These are phyloP conservation scores for Coemansia sp. DNA, from an alignment of 192 early-diverging fungal species.

Conservation along the genomic window DNA sequence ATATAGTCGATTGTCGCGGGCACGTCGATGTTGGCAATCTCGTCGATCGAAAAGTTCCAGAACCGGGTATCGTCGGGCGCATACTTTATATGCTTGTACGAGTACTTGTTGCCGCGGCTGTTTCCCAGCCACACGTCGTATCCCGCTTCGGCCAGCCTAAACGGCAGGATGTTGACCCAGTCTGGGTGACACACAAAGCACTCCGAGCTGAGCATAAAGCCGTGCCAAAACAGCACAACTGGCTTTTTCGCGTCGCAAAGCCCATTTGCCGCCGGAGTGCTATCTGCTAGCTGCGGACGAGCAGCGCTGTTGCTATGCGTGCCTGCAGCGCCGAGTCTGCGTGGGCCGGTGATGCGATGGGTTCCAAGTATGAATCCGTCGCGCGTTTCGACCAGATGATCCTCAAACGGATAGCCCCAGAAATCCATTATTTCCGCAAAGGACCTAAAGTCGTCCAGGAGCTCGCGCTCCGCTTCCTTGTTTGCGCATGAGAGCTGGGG, in stretches of 20 bases:
- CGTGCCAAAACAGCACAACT: slow-evolving; percentile 92
- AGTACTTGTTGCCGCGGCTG: slow-evolving; percentile 92
- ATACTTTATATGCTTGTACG: slow-evolving; percentile 72
- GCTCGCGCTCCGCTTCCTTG: slow-evolving; percentile 37
- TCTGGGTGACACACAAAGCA: slow-evolving; percentile 87
- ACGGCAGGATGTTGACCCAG: slow-evolving; percentile 71
- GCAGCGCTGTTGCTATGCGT: slow-evolving; percentile 2
- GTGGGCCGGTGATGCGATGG: slow-evolving; percentile 68
- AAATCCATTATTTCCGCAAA: slow-evolving; percentile 50
- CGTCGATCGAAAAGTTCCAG: slow-evolving; percentile 95
- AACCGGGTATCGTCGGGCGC: slow-evolving; percentile 67
- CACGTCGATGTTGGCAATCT: slow-evolving; percentile 82
- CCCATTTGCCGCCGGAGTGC: neutral
- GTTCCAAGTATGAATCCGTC: slow-evolving; percentile 84
- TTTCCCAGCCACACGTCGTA: slow-evolving; percentile 98
- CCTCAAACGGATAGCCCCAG: slow-evolving; percentile 80
- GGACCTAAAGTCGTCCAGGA: slow-evolving; percentile 52
- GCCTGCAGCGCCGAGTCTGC: slow-evolving; percentile 20
- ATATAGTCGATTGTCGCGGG: slow-evolving; percentile 88
- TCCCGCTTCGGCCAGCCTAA: slow-evolving; percentile 79
- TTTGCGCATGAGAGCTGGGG: slow-evolving; percentile 31
- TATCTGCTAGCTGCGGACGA: slow-evolving; percentile 1
- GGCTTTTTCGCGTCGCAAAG: slow-evolving; percentile 54
- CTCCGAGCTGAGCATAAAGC: slow-evolving; percentile 90
- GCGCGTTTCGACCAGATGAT: slow-evolving; percentile 78